Evolutionary conservation across 225 moss, liverwort and hornwort genomes (phyloP), one percentile per base, ranked within the genome.

Genomic region (Bryum argenteum): DNA sequence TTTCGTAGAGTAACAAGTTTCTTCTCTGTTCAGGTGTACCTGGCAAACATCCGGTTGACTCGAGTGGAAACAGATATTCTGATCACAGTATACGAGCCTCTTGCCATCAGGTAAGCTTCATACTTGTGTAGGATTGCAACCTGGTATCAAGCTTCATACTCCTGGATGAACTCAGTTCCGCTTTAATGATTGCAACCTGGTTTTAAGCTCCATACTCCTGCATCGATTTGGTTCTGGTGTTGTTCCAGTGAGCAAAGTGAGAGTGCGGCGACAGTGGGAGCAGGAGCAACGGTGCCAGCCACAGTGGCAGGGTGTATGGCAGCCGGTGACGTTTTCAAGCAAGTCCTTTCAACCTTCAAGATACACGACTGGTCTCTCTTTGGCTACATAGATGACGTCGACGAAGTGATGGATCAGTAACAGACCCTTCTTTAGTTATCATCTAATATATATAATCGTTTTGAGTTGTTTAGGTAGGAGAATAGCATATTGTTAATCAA

Each of bases 31-130:
- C 40, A 96, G 95, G 95, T 90, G 18, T 76, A 88, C 65, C 74
- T 97, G 71, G 87, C 89, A 60, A 85, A 93, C 57, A 78, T 97
- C 28, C 91, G 93, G 73, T 63, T 97, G 77, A 82, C 81, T 21
- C 77, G 78, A 76, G 90, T 93, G 22, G 71, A 90, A 51, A 97
- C 96, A 2, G 96, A 97, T 64, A 82, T 93, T 42, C 79, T 97
- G 18, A 28, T 97, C 23, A 90, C 93, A n/a, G 37, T 90, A 11
- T 93, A 97, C 43, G 84, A 93, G 78, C 93, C 90, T 67, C 79
- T 97, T 73, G 59, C 80, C 20, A 84, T 90, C 76, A 89, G 89
- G 93, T 93, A 69, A 71, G 17, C 9, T 45, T 56, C 18, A 13
- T 18, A 8, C 51, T 18, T 11, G 8, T 20, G 20, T 45, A n/a